Evolutionary conservation across 805 yeast species (phyloP).

Genomic region (Nakazawaea ishiwadae): DNA sequence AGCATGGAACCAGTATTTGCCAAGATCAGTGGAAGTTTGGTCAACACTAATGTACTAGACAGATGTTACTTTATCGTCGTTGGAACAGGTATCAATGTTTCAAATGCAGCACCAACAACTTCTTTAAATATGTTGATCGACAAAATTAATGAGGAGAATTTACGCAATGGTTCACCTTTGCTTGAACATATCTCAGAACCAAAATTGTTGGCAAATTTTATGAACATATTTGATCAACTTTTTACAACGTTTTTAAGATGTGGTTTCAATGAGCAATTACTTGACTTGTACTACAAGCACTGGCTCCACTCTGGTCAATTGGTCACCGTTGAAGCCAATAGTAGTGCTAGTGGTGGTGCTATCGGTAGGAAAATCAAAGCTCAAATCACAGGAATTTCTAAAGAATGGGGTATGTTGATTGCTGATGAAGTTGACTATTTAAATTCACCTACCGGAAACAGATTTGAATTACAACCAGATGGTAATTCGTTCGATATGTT

Average conservation of each 20-base stretch:
- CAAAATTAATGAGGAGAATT: constrained; percentile 51
- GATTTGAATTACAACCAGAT: constrained; percentile 83
- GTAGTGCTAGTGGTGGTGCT: constrained; percentile 34
- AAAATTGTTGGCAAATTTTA: constrained; percentile 58
- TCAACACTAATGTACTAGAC: constrained; percentile 67
- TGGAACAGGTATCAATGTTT: constrained; percentile 85
- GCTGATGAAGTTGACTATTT: constrained; percentile 60
- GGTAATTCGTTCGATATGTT: constrained; percentile 97
- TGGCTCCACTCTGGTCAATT: constrained; percentile 84
- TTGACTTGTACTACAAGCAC: constrained; percentile 62
- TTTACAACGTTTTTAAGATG: constrained; percentile 48
- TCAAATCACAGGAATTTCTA: constrained; percentile 72
- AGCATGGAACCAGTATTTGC: constrained; percentile 56
- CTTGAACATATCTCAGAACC: constrained; percentile 32
- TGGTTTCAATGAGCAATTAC: constrained; percentile 68
- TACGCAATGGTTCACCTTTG: constrained; percentile 28
- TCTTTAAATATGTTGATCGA: constrained; percentile 72
- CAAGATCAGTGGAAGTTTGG: constrained; percentile 80
- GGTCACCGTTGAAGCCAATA: constrained; percentile 54
- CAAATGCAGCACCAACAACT: constrained; percentile 87
- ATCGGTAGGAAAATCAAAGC: constrained; percentile 39
- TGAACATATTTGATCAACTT: constrained; percentile 62
- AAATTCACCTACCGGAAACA: constrained; percentile 46
- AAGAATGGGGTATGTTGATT: constrained; percentile 76
- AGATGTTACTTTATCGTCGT: constrained; percentile 61